Conservation (phyloP, 345 rosid species). For the Eucalyptus regnans region DNA sequence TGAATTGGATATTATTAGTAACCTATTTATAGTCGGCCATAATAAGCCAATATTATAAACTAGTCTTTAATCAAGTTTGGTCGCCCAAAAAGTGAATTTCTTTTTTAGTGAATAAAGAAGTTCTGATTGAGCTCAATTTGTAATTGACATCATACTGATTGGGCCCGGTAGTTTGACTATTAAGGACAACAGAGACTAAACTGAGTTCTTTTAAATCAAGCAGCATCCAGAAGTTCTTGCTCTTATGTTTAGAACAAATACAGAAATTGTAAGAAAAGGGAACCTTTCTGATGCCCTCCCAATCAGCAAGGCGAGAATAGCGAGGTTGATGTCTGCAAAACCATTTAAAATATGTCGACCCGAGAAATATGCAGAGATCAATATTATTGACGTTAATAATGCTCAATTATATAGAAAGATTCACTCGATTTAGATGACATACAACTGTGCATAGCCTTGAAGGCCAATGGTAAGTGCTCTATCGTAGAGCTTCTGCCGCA, state of each 20-base stretch:
- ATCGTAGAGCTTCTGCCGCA: constrained; percentile 67
- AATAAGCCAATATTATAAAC: neutral
- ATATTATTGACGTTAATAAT: neutral
- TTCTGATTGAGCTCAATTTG: neutral
- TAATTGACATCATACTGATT: neutral
- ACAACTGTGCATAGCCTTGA: constrained; percentile 86
- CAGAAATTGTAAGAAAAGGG: constrained; percentile 1
- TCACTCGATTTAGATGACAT: constrained; percentile 16
- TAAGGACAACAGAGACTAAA: neutral
- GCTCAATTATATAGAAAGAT: neutral
- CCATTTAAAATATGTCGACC: neutral
- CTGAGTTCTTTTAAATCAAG: neutral
- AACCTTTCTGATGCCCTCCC: constrained; percentile 94
- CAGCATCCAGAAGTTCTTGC: neutral
- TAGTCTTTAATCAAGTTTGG: neutral
- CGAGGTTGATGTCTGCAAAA: constrained; percentile 78
- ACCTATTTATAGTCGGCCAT: neutral
- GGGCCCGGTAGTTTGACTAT: neutral
- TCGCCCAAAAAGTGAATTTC: neutral
- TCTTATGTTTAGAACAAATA: neutral
- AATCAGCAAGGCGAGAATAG: constrained; percentile 77
- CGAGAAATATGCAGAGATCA: neutral
- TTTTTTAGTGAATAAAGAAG: neutral
- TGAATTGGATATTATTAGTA: neutral
- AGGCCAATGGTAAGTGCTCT: constrained; percentile 86